A percentile compares a stretch with the other conserved stretches of the same genome.
phyloP scores from a whole-genome alignment of 1,139 yeast genomes.

The Candida sp. region DNA sequence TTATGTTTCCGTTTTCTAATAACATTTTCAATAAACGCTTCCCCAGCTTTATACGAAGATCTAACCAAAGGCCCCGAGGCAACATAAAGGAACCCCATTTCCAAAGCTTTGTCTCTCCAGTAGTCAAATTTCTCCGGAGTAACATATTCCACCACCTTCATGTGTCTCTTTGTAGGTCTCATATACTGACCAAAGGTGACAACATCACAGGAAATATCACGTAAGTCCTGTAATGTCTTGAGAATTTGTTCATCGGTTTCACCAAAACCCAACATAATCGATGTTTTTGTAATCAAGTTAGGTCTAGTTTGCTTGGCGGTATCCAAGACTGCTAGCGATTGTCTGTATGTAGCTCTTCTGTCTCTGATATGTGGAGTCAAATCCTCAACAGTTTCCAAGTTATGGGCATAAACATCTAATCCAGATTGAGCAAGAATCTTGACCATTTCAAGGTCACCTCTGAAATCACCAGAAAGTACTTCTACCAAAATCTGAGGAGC shows the following conservation, averaged over 20 bases:
- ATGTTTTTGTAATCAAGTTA: conserved; percentile 82
- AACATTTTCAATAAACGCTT: conserved; percentile 93
- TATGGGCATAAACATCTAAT: conserved; percentile 95
- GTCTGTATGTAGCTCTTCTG: conserved; percentile 93
- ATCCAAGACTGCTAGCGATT: conserved; percentile 71
- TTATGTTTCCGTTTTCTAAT: conserved; percentile 67
- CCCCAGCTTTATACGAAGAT: conserved; percentile 98
- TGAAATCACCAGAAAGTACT: conserved; percentile 91
- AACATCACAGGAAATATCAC: conserved; percentile 81
- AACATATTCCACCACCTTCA: conserved; percentile 95
- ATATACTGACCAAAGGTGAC: conserved; percentile 99
- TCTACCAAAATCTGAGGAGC: conserved; percentile 93
- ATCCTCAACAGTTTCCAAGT: conserved; percentile 93
- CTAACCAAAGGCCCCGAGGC: conserved; percentile 98
- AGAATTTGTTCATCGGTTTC: conserved; percentile 89
- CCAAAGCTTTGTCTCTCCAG: conserved; percentile 88
- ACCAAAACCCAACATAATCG: conserved; percentile 95
- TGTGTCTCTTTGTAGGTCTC: conserved; percentile 98
- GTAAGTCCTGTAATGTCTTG: conserved; percentile 70
- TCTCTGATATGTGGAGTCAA: conserved; percentile 95
- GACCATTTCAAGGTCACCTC: conserved; percentile 85
- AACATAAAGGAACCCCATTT: conserved; percentile 91
- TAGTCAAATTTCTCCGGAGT: conserved; percentile 93
- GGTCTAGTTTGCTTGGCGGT: conserved; percentile 81
- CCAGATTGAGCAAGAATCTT: conserved; percentile 81